Percentiles rank a stretch among this genome's conserved stretches.
phyloP scores from a whole-genome alignment of 2,329 filamentous ascomycete genomes.

The Verticillium albo-atrum region DNA sequence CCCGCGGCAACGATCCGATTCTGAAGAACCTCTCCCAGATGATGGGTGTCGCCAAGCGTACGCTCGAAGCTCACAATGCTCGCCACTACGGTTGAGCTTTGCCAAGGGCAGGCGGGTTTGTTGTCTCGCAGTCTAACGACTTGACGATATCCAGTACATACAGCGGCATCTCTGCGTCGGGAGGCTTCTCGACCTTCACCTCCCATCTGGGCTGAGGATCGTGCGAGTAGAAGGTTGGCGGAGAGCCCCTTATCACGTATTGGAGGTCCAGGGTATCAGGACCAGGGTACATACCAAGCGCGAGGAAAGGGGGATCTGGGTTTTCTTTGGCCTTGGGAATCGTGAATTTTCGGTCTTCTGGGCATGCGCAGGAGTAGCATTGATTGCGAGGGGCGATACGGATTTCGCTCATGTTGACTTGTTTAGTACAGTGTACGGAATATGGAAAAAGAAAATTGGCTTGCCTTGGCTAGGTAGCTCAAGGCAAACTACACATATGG shows the following conservation, averaged over 20 bases:
- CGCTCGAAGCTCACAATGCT: constrained; percentile 18
- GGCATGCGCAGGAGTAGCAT: neutral
- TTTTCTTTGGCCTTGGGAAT: neutral
- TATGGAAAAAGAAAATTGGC: neutral
- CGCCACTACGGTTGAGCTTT: constrained; percentile 8
- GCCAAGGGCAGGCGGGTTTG: neutral
- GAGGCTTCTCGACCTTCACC: neutral
- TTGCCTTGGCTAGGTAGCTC: neutral
- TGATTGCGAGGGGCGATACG: neutral
- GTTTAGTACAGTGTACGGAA: neutral
- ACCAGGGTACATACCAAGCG: neutral
- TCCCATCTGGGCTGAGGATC: neutral
- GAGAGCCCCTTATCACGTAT: neutral
- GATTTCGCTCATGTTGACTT: neutral
- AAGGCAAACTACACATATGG: neutral
- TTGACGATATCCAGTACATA: constrained; percentile 14
- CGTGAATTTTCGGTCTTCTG: neutral
- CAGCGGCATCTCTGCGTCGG: neutral
- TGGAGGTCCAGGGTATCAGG: neutral
- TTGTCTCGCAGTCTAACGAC: constrained; percentile 4
- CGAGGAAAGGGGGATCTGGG: neutral
- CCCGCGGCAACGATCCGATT: constrained; percentile 40
- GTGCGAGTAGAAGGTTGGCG: neutral
- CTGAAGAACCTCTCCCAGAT: constrained; percentile 44
- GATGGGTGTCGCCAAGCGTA: constrained; percentile 28